Conservation (phyloP, 495 filamentous ascomycete species). For the Podospora anserina region DNA sequence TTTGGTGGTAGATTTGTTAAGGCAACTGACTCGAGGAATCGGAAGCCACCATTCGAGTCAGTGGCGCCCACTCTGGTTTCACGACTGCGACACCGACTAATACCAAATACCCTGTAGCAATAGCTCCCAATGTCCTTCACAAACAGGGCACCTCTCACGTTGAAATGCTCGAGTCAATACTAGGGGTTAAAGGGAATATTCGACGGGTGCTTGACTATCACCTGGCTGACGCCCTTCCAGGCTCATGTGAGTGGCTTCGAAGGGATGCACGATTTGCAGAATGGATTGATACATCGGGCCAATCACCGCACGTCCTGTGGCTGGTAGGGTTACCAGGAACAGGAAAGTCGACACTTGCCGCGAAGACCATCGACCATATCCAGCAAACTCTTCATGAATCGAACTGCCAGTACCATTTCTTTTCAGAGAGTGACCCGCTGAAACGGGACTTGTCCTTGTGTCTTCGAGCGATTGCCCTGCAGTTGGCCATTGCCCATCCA, state of each 20-base stretch:
- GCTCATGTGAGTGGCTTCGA: neutral
- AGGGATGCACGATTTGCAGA: neutral
- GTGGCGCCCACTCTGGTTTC: too few species aligned
- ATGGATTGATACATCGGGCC: neutral
- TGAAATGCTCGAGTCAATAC: too few species aligned
- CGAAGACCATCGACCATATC: neutral
- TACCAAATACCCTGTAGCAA: too few species aligned
- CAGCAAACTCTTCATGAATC: neutral
- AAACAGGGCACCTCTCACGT: too few species aligned
- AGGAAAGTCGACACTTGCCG: neutral
- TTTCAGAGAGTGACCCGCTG: neutral
- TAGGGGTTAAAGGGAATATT: neutral
- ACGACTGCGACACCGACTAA: too few species aligned
- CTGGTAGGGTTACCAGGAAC: neutral
- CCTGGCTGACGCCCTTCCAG: neutral
- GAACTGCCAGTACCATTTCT: neutral
- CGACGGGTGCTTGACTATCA: neutral
- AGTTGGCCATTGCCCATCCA: neutral
- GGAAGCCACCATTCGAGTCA: too few species aligned
- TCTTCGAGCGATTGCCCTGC: neutral
- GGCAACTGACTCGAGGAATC: neutral
- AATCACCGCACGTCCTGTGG: neutral
- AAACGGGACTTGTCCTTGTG: neutral
- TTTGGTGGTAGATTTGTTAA: neutral
- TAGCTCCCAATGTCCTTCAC: too few species aligned